Evolutionary conservation across 306 rosid species (phyloP), one percentile per base, ranked within the genome.

Genomic region (Glycine tomentella): DNA sequence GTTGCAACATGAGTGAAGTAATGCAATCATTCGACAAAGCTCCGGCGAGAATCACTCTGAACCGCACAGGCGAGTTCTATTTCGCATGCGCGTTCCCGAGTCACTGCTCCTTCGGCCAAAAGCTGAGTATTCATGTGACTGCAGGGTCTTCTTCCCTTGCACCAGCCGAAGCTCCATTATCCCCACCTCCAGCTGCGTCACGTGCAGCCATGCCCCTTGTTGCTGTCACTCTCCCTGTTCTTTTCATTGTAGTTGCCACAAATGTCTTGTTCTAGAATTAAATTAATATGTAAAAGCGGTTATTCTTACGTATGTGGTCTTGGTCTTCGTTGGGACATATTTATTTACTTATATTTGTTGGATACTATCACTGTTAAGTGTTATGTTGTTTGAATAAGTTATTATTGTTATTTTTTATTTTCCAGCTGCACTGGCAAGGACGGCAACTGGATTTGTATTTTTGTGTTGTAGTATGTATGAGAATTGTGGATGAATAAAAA

Each of bases 81-180:
- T 78, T 78, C 45, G 56, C 56, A 0, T 78, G 81, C 31, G 11
- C 66, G 1, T 6, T 78, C 31, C 3, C 56, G 13, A 6, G 2
- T 13, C 75, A 78, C 56, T 78, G 68, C 55, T 17, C 0, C 5
- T 8, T 6, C 44, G 81, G 72, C 63, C 81, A 78, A 33, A 78
- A 78, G 67, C 82, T 79, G 6, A 46, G 61, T 13, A 1, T 69
- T 38, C 44, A 38, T 38, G 44, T 10, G 1, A 55, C 6, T 36
- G 40, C 40, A 36, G 40, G 40, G 4, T 36, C 40, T 2, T 36
- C 31, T 25, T 25, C 31, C 31, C 31, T 25, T 25, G 31, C 20
- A 20, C 20, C 20, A 20, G 20, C 20, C 20, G 20, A 20, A 20
- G 20, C 31, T 25, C 31, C 31, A 25, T 25, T 34, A 34, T 34